These are phyloP conservation scores for Immersiporthe knoxdaviesiana DNA, from an alignment of 2,329 filamentous ascomycete genomes.

Conservation along the genomic window DNA sequence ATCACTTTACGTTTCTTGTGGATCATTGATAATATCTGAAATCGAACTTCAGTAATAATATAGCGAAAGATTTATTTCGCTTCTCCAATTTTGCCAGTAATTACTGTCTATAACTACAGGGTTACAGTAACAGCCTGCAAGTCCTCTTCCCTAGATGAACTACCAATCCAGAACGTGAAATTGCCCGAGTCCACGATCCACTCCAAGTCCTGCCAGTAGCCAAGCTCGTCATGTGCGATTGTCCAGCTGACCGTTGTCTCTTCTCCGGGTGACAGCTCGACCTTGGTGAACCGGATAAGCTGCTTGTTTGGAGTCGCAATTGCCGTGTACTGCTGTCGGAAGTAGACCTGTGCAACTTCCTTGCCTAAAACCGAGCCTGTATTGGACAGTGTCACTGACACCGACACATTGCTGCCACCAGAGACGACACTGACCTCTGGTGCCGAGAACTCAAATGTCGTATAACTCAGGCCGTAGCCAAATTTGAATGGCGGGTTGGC, in stretches of 20 bases:
- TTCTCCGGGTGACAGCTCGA: constrained; percentile 46
- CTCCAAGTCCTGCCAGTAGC: constrained; percentile 36
- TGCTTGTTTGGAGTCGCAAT: constrained; percentile 47
- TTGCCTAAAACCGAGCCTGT: constrained; percentile 43
- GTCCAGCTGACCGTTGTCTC: constrained; percentile 41
- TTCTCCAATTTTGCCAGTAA: too few species aligned
- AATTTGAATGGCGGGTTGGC: constrained; percentile 55
- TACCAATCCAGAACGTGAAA: constrained; percentile 39
- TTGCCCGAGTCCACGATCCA: constrained; percentile 34
- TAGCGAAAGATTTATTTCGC: too few species aligned
- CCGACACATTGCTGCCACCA: background rate
- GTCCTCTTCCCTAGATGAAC: constrained; percentile 34
- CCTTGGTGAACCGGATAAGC: constrained; percentile 53
- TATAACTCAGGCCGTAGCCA: constrained; percentile 69
- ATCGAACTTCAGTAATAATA: too few species aligned
- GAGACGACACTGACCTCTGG: constrained; percentile 31
- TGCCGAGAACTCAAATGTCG: constrained; percentile 59
- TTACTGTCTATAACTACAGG: too few species aligned
- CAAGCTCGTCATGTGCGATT: constrained; percentile 36
- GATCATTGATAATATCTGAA: too few species aligned
- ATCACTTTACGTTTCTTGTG: too few species aligned
- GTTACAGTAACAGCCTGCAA: background rate
- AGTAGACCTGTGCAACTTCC: constrained; percentile 43
- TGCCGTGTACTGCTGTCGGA: constrained; percentile 47
- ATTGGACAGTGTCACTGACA: constrained; percentile 48